A percentile compares a stretch with the other conserved stretches of the same genome.
These are phyloP conservation scores for Helminthosporium solani DNA, from an alignment of 2,329 filamentous ascomycete species.

Conservation along the genomic window DNA sequence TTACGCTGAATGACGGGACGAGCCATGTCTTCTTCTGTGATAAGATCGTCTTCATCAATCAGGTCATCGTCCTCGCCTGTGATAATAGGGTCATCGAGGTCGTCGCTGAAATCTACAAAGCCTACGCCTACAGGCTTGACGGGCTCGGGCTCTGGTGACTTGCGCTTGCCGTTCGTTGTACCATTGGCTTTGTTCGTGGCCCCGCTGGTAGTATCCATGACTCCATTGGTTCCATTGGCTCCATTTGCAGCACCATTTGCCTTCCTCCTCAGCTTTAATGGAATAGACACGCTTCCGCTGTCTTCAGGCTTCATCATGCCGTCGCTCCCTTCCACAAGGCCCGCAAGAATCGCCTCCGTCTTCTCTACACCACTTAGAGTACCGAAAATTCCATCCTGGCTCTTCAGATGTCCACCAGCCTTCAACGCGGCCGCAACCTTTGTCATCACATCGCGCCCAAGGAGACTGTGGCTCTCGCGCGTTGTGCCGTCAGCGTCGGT, in stretches of 20 bases:
- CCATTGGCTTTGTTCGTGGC: conserved; percentile 21
- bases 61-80: conserved; percentile 72
- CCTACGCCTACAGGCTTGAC: conserved; percentile 39
- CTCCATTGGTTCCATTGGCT: conserved; percentile 21
- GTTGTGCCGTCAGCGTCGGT: conserved; percentile 69
- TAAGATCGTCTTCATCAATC: conserved; percentile 85
- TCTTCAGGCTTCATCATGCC: conserved; percentile 74
- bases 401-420: conserved; percentile 65
- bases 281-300: conserved; percentile 57
- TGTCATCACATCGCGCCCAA: conserved; percentile 67
- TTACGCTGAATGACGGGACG: conserved; percentile 77
- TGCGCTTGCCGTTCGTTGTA: conserved; percentile 37
- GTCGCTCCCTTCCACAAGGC: conserved; percentile 63
- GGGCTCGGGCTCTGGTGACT: conserved; percentile 41
- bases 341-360: conserved; percentile 82
- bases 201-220: conserved; percentile 16
- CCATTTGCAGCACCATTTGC: conserved; percentile 34
- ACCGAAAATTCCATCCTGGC: conserved; percentile 66
- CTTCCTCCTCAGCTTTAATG: conserved; percentile 67
- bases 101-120: conserved; percentile 64
- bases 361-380: conserved; percentile 51
- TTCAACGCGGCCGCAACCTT: conserved; percentile 71
- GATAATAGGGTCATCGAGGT: conserved; percentile 57
- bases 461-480: conserved; percentile 62
- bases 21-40: conserved; percentile 81